Conservation (phyloP, 768 basidiomycete species). For the Mycena galopus region DNA sequence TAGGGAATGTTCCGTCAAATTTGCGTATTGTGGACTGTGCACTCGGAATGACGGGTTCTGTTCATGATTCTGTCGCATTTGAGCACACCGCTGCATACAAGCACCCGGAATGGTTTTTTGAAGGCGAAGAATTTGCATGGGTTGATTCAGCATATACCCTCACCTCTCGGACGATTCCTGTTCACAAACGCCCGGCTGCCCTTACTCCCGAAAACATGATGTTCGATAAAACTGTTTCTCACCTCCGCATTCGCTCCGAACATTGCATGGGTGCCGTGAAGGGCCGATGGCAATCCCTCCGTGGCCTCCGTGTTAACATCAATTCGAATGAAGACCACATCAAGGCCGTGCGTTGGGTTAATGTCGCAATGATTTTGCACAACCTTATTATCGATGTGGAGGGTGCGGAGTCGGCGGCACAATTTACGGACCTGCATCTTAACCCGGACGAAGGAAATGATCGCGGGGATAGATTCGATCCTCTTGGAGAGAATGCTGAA, state of each 20-base stretch:
- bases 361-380: constrained; percentile 1
- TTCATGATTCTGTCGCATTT: no score
- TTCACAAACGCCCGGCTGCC: constrained; percentile 48
- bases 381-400: constrained; percentile 3
- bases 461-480: background rate
- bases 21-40: no score
- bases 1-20: no score
- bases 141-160: constrained; percentile 43
- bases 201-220: constrained; percentile 40
- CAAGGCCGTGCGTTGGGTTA: no score
- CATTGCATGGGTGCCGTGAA: constrained; percentile 54
- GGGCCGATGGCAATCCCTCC: constrained; percentile 48
- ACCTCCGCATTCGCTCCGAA: constrained; percentile 46
- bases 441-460: background rate
- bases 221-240: constrained; percentile 41
- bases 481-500: background rate
- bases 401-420: background rate
- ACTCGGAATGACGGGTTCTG: no score
- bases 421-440: no score
- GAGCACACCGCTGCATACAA: constrained; percentile 29
- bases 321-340: no score
- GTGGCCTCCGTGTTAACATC: constrained; percentile 45
- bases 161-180: constrained; percentile 43
- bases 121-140: constrained; percentile 44
- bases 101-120: constrained; percentile 43